Evolutionary conservation across 2,329 filamentous ascomycete species (phyloP).

Genomic region (Huntiella savannae): DNA sequence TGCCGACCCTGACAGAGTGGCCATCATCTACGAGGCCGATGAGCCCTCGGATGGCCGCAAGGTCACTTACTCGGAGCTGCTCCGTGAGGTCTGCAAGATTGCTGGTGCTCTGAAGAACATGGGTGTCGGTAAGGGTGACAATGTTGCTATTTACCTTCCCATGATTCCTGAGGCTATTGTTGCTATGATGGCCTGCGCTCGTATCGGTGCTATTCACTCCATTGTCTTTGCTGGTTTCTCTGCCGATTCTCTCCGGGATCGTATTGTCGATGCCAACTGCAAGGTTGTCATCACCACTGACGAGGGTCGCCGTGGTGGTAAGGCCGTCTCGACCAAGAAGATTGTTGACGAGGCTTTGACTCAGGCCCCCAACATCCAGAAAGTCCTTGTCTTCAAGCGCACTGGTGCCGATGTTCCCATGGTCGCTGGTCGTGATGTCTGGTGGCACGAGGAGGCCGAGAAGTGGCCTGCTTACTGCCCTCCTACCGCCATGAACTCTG

Average conservation of each 20-base stretch:
- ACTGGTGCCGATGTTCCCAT: slow-evolving; percentile 81
- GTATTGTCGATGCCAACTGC: slow-evolving; percentile 75
- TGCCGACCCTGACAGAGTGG: slow-evolving; percentile 78
- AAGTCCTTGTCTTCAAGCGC: slow-evolving; percentile 83
- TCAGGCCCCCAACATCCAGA: slow-evolving; percentile 75
- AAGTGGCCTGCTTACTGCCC: slow-evolving; percentile 90
- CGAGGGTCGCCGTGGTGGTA: slow-evolving; percentile 94
- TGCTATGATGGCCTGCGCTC: slow-evolving; percentile 73
- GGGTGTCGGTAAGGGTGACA: slow-evolving; percentile 93
- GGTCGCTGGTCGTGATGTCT: slow-evolving; percentile 74
- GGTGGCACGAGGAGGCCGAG: slow-evolving; percentile 98
- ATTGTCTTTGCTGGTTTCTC: slow-evolving; percentile 97
- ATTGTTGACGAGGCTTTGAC: slow-evolving; percentile 96
- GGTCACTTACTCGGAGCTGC: slow-evolving; percentile 82
- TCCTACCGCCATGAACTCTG: slow-evolving; percentile 74
- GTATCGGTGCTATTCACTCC: slow-evolving; percentile 91
- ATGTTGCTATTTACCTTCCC: slow-evolving; percentile 88
- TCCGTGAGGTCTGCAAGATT: slow-evolving; percentile 74
- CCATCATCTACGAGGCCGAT: slow-evolving; percentile 97
- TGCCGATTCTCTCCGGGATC: slow-evolving; percentile 84
- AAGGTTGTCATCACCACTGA: slow-evolving; percentile 94
- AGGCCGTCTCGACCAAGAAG: slow-evolving; percentile 95
- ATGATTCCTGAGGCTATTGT: slow-evolving; percentile 96
- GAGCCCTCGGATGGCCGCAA: slow-evolving; percentile 72
- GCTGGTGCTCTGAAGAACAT: slow-evolving; percentile 83